Percentiles rank a stretch among this genome's conserved stretches.
These are phyloP conservation scores for Erigeron canadensis DNA, from an alignment of 129 eudicot genomes.

Conservation along the genomic window DNA sequence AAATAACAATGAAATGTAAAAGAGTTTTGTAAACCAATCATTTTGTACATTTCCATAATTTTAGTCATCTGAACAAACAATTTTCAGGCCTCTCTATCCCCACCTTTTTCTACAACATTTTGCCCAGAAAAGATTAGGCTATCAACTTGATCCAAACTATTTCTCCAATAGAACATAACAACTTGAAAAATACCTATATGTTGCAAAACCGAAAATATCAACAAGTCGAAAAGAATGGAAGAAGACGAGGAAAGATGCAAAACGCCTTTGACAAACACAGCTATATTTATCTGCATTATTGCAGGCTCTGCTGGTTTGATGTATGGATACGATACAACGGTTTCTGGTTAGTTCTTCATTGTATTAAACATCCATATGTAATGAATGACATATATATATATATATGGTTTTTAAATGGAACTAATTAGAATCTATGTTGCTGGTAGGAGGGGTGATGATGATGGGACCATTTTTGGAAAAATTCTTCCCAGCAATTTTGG, in stretches of 20 bases:
- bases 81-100: conserved; percentile 15
- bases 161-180: not conserved
- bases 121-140: not conserved
- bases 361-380: not conserved
- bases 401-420: not conserved
- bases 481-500: conserved; percentile 40
- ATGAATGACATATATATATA: not conserved
- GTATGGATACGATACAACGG: conserved; percentile 45
- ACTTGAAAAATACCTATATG: conserved; percentile 10
- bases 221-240: conserved; percentile 24
- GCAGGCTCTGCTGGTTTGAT: conserved; percentile 46
- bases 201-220: not conserved
- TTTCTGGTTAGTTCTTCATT: conserved; percentile 26
- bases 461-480: conserved; percentile 41
- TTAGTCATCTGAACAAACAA: not conserved
- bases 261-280: conserved; percentile 37
- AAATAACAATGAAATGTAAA: not conserved
- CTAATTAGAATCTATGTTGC: not conserved
- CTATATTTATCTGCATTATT: conserved; percentile 31
- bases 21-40: conserved; percentile 4
- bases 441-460: conserved; percentile 52
- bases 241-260: conserved; percentile 24
- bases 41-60: conserved; percentile 14
- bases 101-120: conserved; percentile 20
- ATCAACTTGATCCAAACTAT: conserved; percentile 8